Percentiles rank a stretch among this genome's conserved stretches.
Conservation (phyloP, 495 filamentous ascomycete species). For the Penicillium steckii region DNA sequence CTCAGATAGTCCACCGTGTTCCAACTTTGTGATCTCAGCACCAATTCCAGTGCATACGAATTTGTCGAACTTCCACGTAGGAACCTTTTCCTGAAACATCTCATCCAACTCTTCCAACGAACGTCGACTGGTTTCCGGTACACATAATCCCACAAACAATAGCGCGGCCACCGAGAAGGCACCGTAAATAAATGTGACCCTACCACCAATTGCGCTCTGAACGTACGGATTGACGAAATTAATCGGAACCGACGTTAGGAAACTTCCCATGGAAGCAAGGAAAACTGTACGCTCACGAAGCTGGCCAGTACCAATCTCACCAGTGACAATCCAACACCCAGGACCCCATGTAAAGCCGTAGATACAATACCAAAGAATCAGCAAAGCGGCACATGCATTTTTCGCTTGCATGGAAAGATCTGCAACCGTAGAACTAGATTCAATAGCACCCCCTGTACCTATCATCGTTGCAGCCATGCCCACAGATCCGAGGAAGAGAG, state of each 20-base stretch:
- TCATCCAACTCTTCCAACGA: constrained; percentile 2
- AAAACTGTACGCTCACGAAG: constrained; percentile 15
- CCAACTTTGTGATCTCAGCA: neutral
- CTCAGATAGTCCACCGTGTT: no score
- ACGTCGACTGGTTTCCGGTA: neutral
- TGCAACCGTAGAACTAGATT: neutral
- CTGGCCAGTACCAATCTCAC: constrained; percentile 10
- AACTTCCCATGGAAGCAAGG: constrained; percentile 5
- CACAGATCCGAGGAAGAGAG: constrained; percentile 46
- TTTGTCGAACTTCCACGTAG: neutral
- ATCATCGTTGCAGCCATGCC: constrained; percentile 27
- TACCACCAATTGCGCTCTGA: constrained; percentile 1
- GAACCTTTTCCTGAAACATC: neutral
- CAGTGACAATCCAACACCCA: constrained; percentile 9
- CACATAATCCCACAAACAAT: neutral
- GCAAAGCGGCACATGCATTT: constrained; percentile 3
- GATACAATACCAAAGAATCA: constrained; percentile 12
- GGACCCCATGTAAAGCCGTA: constrained; percentile 10
- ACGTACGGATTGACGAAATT: constrained; percentile 6
- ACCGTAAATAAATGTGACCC: neutral
- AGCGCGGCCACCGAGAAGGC: neutral
- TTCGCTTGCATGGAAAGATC: constrained; percentile 1
- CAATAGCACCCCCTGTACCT: constrained; percentile 39
- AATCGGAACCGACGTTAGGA: neutral
- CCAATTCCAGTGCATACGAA: neutral